Evolutionary conservation across 257 asterid genomes (phyloP).

Genomic region (Solanum etuberosum): DNA sequence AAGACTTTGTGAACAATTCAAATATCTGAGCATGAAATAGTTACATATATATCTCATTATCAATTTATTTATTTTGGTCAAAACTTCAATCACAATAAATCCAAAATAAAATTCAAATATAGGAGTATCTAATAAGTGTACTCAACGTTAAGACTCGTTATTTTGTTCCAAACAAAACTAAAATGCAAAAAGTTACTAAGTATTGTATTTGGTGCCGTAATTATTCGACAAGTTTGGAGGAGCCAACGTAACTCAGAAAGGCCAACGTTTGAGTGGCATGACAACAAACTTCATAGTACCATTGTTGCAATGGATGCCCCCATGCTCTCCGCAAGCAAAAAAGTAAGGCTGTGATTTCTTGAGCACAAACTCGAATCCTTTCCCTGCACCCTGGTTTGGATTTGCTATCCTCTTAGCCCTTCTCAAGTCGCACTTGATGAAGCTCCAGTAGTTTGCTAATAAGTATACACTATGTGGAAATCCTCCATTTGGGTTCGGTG

Average conservation of each 20-base stretch:
- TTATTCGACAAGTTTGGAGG: background rate
- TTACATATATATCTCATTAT: background rate
- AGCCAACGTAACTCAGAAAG: background rate
- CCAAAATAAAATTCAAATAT: background rate
- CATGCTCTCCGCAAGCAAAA: conserved; percentile 57
- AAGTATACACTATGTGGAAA: conserved; percentile 54
- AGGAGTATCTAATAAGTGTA: background rate
- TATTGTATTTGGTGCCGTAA: background rate
- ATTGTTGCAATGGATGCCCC: conserved; percentile 48
- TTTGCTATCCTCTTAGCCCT: conserved; percentile 43
- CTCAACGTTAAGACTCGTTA: background rate
- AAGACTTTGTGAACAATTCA: background rate
- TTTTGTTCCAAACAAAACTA: background rate
- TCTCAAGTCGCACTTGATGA: conserved; percentile 44
- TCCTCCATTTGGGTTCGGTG: conserved; percentile 41
- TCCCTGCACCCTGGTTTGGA: conserved; percentile 33
- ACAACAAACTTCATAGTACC: conserved; percentile 75
- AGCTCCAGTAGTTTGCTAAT: conserved; percentile 50
- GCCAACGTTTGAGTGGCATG: conserved; percentile 48
- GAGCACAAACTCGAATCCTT: conserved; percentile 52
- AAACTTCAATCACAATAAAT: background rate
- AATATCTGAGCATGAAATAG: background rate
- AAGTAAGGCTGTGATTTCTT: conserved; percentile 48
- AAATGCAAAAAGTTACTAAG: background rate
- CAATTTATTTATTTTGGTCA: background rate